These are phyloP conservation scores for Chlorella sorokiniana DNA, from an alignment of 139 green algal species.

Conservation along the genomic window DNA sequence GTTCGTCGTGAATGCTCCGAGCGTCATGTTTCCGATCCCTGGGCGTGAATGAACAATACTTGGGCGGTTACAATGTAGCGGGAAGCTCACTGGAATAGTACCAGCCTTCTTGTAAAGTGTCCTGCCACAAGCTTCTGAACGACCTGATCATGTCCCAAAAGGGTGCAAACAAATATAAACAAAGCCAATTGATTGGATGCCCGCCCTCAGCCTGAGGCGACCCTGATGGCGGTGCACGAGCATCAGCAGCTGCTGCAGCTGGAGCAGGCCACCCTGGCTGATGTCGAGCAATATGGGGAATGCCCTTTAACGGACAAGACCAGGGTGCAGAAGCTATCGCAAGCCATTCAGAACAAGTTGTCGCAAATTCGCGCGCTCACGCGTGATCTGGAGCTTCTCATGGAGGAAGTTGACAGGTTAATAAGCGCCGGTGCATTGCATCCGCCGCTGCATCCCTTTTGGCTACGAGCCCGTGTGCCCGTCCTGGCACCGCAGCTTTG, in stretches of 20 bases:
- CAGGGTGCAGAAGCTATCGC: background rate
- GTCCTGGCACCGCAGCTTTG: too few species aligned
- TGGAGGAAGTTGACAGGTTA: conserved; percentile 84
- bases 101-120: too few species aligned
- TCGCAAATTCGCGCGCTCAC: conserved; percentile 50
- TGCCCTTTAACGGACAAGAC: background rate
- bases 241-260: conserved; percentile 12
- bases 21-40: too few species aligned
- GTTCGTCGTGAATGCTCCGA: too few species aligned
- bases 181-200: too few species aligned
- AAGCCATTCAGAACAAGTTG: conserved; percentile 29
- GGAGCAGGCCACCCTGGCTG: background rate
- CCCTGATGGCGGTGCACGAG: background rate
- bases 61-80: too few species aligned
- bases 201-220: background rate
- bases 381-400: conserved; percentile 67
- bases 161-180: too few species aligned
- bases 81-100: too few species aligned
- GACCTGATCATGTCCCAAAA: too few species aligned
- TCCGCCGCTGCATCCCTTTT: background rate
- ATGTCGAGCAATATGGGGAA: conserved; percentile 13
- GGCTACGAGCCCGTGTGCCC: too few species aligned
- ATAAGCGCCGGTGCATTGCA: background rate
- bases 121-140: too few species aligned
- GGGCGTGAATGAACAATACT: too few species aligned